phyloP scores from a whole-genome alignment of 2,329 filamentous ascomycete genomes.

The Aschersonia sp. region DNA sequence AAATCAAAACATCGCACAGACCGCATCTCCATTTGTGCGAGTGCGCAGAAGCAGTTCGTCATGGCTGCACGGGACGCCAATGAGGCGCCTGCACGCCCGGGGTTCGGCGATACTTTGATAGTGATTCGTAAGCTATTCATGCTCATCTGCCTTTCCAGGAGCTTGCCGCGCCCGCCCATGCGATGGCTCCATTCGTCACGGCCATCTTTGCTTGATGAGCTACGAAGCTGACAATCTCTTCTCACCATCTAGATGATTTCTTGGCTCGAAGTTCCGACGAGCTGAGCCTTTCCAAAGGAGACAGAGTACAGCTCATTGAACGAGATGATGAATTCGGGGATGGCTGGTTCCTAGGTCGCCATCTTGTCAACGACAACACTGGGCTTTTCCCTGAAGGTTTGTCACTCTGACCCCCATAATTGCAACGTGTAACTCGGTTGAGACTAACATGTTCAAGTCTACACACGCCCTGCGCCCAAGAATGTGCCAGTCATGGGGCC shows the following conservation, averaged over 20 bases:
- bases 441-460: constrained; percentile 30
- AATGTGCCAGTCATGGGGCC: constrained; percentile 16
- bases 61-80: constrained; percentile 28
- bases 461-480: constrained; percentile 44
- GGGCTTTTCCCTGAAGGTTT: constrained; percentile 75
- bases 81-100: constrained; percentile 31
- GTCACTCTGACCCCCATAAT: constrained; percentile 8
- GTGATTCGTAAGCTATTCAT: constrained; percentile 50
- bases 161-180: constrained; percentile 2
- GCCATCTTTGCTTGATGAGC: neutral
- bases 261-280: constrained; percentile 84
- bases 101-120: constrained; percentile 51
- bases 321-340: constrained; percentile 81
- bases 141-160: constrained; percentile 9
- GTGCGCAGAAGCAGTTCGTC: constrained; percentile 1
- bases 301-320: constrained; percentile 71
- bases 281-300: constrained; percentile 72
- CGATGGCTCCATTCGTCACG: neutral
- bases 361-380: constrained; percentile 57
- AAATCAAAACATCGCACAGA: too few species aligned
- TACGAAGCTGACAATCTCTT: neutral
- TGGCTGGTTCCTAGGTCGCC: constrained; percentile 70
- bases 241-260: constrained; percentile 60
- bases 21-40: neutral
- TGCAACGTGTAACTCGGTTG: constrained; percentile 3